These are phyloP conservation scores for Ramaria sp. DNA, from an alignment of 768 basidiomycete genomes.

Conservation along the genomic window DNA sequence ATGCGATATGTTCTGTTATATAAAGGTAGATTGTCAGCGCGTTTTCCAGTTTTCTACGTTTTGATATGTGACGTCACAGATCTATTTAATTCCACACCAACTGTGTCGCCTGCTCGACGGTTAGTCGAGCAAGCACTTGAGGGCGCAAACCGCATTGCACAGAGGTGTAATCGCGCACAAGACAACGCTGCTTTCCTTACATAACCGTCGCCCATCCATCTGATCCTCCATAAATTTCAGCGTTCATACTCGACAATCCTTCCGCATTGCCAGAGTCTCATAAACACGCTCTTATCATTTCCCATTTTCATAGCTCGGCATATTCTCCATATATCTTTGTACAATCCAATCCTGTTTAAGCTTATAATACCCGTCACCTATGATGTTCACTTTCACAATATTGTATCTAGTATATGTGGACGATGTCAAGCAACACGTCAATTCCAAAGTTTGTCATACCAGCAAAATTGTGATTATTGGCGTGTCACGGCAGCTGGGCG, in stretches of 20 bases:
- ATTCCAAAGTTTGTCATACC: too few species aligned
- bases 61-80: slow-evolving; percentile 24
- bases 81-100: slow-evolving; percentile 38
- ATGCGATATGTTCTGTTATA: slow-evolving; percentile 52
- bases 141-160: slow-evolving; percentile 44
- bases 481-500: too few species aligned
- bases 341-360: too few species aligned
- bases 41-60: not conserved
- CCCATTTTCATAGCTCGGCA: too few species aligned
- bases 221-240: not conserved
- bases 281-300: too few species aligned
- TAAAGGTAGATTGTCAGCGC: slow-evolving; percentile 31
- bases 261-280: not conserved
- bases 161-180: slow-evolving; percentile 51
- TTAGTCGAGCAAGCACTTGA: slow-evolving; percentile 50
- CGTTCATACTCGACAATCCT: not conserved
- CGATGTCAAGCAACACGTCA: too few species aligned
- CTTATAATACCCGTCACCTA: too few species aligned
- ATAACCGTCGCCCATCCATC: not conserved
- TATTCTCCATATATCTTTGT: too few species aligned
- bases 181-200: slow-evolving; percentile 36
- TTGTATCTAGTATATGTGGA: too few species aligned
- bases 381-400: too few species aligned
- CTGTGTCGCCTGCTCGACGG: slow-evolving; percentile 34
- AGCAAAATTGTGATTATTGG: too few species aligned